A percentile compares a stretch with the other conserved stretches of the same genome.
Evolutionary conservation across 2,329 filamentous ascomycete species (phyloP).

Genomic region (Xylariaceae sp.): DNA sequence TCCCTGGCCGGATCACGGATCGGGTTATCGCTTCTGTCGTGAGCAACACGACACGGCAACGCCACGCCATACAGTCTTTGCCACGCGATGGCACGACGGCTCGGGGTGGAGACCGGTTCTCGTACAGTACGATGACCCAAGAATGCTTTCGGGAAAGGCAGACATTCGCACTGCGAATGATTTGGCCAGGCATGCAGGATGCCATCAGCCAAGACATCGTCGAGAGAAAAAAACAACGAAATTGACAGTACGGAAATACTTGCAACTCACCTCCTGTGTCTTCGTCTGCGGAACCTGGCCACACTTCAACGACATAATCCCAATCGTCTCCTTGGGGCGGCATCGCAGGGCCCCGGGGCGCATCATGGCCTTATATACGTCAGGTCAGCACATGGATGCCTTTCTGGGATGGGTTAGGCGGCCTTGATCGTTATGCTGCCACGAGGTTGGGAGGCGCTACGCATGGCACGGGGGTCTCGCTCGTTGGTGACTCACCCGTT

Average conservation of each 20-base stretch:
- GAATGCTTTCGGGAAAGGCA: conserved; percentile 2
- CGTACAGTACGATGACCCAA: neutral
- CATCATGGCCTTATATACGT: conserved; percentile 15
- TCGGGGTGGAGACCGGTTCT: neutral
- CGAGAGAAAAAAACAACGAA: neutral
- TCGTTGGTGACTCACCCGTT: conserved; percentile 13
- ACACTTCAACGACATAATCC: conserved; percentile 29
- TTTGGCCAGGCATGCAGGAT: neutral
- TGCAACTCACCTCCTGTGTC: conserved; percentile 20
- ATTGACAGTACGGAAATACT: neutral
- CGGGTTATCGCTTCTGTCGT: conserved; percentile 2
- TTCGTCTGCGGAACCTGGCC: conserved; percentile 20
- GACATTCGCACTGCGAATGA: neutral
- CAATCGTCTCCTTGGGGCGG: conserved; percentile 12
- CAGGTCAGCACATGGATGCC: conserved; percentile 1
- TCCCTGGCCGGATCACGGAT: neutral
- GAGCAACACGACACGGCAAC: conserved; percentile 9
- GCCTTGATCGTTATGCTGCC: conserved; percentile 8
- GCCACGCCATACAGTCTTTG: neutral
- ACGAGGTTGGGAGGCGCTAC: neutral
- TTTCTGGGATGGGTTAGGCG: conserved; percentile 6
- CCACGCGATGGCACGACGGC: conserved; percentile 10
- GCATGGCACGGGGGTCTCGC: conserved; percentile 1
- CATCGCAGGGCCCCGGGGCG: neutral
- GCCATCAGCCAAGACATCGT: neutral